Conservation (phyloP, 257 asterid species). For the Henckelia pumila region DNA sequence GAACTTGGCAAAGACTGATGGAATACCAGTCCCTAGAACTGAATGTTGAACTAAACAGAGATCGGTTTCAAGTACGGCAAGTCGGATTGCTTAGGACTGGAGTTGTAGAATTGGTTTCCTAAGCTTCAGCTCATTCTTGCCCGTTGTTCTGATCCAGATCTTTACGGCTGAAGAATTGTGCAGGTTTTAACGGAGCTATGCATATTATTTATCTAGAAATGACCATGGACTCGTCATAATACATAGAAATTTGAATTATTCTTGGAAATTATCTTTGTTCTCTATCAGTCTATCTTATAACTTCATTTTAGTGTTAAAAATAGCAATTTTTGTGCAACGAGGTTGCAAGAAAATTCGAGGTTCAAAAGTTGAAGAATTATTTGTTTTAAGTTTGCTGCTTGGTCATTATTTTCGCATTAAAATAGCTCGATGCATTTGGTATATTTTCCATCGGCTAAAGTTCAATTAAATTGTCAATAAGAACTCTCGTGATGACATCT, state of each 20-base stretch:
- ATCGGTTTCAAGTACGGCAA: background rate
- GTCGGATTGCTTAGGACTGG: background rate
- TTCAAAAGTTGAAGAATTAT: too few species aligned
- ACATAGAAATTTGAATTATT: background rate
- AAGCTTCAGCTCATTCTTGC: background rate
- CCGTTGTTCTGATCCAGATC: background rate
- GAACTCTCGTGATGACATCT: too few species aligned
- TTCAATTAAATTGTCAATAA: too few species aligned
- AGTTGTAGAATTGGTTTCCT: background rate
- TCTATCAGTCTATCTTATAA: too few species aligned
- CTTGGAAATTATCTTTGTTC: background rate
- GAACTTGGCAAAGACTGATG: background rate
- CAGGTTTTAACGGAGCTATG: background rate
- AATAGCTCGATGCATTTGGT: background rate
- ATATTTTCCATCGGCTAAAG: background rate
- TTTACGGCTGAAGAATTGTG: background rate
- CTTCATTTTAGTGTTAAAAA: background rate
- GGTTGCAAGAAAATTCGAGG: too few species aligned
- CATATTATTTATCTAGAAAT: background rate
- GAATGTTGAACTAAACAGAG: background rate
- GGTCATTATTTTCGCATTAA: background rate
- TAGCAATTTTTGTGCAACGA: background rate
- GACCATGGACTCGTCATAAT: background rate
- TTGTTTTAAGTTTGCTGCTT: background rate
- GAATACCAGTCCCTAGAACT: background rate